Conservation (phyloP, 2,329 filamentous ascomycete species). For the Microdochium nivale region DNA sequence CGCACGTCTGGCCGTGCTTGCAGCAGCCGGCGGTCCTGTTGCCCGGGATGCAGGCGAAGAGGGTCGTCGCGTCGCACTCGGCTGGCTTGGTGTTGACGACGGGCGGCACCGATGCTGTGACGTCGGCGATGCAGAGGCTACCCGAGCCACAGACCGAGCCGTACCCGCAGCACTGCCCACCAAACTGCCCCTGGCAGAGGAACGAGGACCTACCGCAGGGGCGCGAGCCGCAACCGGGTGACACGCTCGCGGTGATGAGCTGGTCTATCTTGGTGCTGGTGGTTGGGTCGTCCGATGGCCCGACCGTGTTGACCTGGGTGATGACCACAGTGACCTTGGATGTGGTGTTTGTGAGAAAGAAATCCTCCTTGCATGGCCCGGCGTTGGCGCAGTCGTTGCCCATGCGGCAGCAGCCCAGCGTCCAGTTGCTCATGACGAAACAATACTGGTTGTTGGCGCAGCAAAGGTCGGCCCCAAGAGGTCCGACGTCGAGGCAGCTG, state of each 20-base stretch:
- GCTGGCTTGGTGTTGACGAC: slow-evolving; percentile 25
- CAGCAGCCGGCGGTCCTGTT: slow-evolving; percentile 42
- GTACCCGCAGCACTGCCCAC: slow-evolving; percentile 41
- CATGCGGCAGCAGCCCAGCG: not conserved
- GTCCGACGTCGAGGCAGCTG: not conserved
- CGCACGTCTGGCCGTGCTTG: slow-evolving; percentile 30
- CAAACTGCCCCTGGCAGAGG: slow-evolving; percentile 32
- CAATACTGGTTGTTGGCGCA: not conserved
- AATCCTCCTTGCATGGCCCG: not conserved
- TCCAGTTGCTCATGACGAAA: not conserved
- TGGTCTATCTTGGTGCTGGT: not conserved
- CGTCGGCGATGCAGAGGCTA: slow-evolving; percentile 23
- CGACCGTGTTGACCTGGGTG: not conserved
- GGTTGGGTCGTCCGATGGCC: not conserved
- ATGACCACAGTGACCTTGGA: not conserved
- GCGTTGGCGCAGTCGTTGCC: not conserved
- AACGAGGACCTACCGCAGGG: slow-evolving; percentile 23
- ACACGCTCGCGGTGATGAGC: not conserved
- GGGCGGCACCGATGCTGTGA: slow-evolving; percentile 11
- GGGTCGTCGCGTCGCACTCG: slow-evolving; percentile 33
- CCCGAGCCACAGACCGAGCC: slow-evolving; percentile 30
- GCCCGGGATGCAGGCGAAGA: slow-evolving; percentile 29
- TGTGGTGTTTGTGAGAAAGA: not conserved
- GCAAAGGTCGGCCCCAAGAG: not conserved
- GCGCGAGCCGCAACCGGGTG: slow-evolving; percentile 4